Conservation (phyloP, 2,329 filamentous ascomycete species). For the Calonectria hawksworthii region DNA sequence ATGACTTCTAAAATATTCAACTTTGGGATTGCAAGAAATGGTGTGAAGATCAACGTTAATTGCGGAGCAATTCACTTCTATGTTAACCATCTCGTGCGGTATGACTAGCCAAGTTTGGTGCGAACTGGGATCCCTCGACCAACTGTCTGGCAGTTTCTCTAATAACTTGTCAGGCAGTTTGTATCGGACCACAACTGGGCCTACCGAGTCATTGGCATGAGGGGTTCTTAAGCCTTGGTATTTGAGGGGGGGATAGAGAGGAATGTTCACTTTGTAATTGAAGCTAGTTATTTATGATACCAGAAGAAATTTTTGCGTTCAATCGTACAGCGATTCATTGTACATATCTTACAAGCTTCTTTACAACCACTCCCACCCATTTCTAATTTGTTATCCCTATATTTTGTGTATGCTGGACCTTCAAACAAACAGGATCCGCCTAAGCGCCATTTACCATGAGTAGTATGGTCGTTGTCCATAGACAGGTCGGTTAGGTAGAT, state of each 20-base stretch:
- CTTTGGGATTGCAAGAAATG: conserved; percentile 22
- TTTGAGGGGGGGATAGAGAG: not conserved
- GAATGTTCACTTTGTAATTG: not conserved
- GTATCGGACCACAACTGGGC: too few relatives aligned
- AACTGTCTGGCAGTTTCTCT: not conserved
- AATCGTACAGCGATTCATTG: conserved; percentile 49
- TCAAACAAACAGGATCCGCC: not conserved
- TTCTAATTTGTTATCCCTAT: conserved; percentile 2
- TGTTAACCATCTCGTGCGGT: conserved; percentile 14
- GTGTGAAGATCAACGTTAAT: conserved; percentile 9
- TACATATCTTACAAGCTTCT: conserved; percentile 53
- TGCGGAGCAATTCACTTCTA: conserved; percentile 16
- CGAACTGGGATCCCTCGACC: conserved; percentile 3
- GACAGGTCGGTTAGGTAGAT: conserved; percentile 88
- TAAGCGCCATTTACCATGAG: conserved; percentile 77
- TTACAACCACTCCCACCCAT: conserved; percentile 30
- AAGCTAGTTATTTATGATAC: conserved; percentile 16
- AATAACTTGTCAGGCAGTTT: too few relatives aligned
- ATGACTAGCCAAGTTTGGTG: conserved; percentile 17
- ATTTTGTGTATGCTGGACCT: conserved; percentile 11
- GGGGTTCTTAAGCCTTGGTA: not conserved
- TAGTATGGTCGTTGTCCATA: conserved; percentile 91
- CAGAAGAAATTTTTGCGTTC: conserved; percentile 30
- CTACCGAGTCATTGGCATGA: not conserved
- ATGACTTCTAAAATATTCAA: not conserved